These are phyloP conservation scores for Spongispora temasekensis DNA, from an alignment of 1,284 basidiomycete species.

Conservation along the genomic window DNA sequence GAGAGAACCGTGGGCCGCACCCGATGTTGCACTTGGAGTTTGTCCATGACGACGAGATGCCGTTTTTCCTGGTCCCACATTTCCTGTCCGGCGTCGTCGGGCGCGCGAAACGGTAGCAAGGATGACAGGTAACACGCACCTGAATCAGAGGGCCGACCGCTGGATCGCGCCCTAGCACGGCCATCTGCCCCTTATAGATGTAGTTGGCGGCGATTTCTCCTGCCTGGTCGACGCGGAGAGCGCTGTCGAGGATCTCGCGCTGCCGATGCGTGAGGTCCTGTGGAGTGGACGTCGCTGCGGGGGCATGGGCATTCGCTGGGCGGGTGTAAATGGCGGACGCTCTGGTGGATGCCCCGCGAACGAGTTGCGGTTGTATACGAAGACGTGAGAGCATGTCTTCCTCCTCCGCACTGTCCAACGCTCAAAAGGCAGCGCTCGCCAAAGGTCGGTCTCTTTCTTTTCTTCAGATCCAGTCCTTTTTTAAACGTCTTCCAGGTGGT, in stretches of 20 bases:
- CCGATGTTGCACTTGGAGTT: conserved; percentile 79
- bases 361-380: conserved; percentile 20
- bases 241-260: conserved; percentile 54
- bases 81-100: conserved; percentile 49
- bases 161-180: conserved; percentile 66
- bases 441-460: conserved; percentile 24
- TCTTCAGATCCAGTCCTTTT: no score
- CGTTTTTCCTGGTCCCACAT: conserved; percentile 99
- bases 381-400: conserved; percentile 7
- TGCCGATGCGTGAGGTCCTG: conserved; percentile 47
- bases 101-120: conserved; percentile 1
- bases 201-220: conserved; percentile 93
- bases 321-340: conserved; percentile 41
- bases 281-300: conserved; percentile 51
- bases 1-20: conserved; percentile 84
- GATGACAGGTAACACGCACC: conserved; percentile 42
- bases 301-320: conserved; percentile 33
- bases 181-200: conserved; percentile 86
- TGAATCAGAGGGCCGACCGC: conserved; percentile 72
- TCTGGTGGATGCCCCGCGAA: conserved; percentile 25
- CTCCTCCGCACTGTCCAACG: conserved; percentile 13
- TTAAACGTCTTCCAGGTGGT: conserved; percentile 38
- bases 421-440: conserved; percentile 23
- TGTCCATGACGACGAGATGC: conserved; percentile 86
- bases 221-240: conserved; percentile 87